phyloP scores from a whole-genome alignment of 1,284 basidiomycete genomes.

The Cerrena zonata region DNA sequence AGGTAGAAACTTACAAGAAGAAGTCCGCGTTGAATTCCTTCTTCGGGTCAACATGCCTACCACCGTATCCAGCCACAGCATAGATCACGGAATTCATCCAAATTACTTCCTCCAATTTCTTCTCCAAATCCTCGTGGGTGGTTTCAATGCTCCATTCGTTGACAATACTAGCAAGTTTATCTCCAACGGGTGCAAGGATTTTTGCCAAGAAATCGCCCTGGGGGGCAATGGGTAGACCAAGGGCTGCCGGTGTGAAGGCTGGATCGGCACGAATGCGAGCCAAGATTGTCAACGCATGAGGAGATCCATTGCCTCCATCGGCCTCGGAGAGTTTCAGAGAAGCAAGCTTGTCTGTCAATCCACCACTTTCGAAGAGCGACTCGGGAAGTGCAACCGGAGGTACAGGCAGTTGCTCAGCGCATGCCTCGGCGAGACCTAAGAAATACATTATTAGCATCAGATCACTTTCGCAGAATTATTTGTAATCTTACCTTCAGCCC shows the following conservation, averaged over 20 bases:
- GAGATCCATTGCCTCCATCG: slow-evolving; percentile 13
- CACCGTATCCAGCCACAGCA: slow-evolving; percentile 35
- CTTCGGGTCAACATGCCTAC: slow-evolving; percentile 15
- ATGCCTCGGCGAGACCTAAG: slow-evolving; percentile 3
- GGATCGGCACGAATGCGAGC: slow-evolving; percentile 34
- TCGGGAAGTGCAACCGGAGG: slow-evolving; percentile 13
- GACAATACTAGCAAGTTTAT: slow-evolving; percentile 39
- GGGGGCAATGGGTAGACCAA: slow-evolving; percentile 35
- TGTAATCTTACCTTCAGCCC: slow-evolving; percentile 49
- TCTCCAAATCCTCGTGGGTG: slow-evolving; percentile 31
- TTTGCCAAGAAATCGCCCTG: slow-evolving; percentile 27
- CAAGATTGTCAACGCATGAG: slow-evolving; percentile 33
- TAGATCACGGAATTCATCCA: slow-evolving; percentile 39
- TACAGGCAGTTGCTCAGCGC: background rate
- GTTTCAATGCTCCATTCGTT: slow-evolving; percentile 45
- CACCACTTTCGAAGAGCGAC: slow-evolving; percentile 15
- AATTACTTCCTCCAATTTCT: slow-evolving; percentile 40
- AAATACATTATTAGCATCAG: background rate
- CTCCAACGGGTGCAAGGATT: slow-evolving; percentile 26
- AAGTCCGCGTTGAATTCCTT: slow-evolving; percentile 38
- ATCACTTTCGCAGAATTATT: background rate
- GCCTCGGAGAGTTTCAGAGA: slow-evolving; percentile 9
- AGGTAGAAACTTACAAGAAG: slow-evolving; percentile 23
- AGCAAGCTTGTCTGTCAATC: background rate
- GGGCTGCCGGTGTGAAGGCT: slow-evolving; percentile 30